Percentiles rank a stretch among this genome's conserved stretches.
Evolutionary conservation across 2,329 filamentous ascomycete species (phyloP).

Genomic region (Penicillium sclerotigenum): DNA sequence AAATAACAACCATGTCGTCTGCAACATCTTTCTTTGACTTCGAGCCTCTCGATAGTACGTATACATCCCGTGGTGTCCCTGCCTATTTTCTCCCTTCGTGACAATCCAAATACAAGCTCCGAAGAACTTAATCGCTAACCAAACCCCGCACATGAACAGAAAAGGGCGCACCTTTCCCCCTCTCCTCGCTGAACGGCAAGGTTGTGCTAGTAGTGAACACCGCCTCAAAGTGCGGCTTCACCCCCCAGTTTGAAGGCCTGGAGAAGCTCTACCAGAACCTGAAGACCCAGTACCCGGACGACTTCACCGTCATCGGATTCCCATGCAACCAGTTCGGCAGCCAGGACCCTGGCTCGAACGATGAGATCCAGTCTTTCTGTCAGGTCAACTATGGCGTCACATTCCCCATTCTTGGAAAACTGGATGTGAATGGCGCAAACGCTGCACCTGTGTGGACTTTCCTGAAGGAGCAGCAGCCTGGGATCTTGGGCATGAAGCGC

Average conservation of each 20-base stretch:
- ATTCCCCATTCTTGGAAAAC: slow-evolving; percentile 89
- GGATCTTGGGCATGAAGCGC: slow-evolving; percentile 80
- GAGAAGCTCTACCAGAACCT: slow-evolving; percentile 84
- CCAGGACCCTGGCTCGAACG: slow-evolving; percentile 82
- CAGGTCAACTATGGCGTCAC: slow-evolving; percentile 90
- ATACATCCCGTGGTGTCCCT: background rate
- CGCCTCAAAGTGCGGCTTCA: slow-evolving; percentile 98
- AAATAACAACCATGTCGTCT: slow-evolving; percentile 50
- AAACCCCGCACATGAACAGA: slow-evolving; percentile 47
- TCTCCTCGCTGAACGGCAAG: slow-evolving; percentile 77
- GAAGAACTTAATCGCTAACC: slow-evolving; percentile 7
- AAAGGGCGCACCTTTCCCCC: slow-evolving; percentile 67
- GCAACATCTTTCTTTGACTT: slow-evolving; percentile 60
- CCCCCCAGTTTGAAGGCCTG: slow-evolving; percentile 86
- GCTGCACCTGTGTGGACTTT: slow-evolving; percentile 78
- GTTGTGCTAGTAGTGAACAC: slow-evolving; percentile 97
- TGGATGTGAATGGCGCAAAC: slow-evolving; percentile 85
- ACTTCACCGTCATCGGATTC: slow-evolving; percentile 89
- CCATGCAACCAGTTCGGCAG: slow-evolving; percentile 96
- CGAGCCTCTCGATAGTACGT: slow-evolving; percentile 56
- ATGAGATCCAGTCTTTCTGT: slow-evolving; percentile 81
- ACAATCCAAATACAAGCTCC: background rate
- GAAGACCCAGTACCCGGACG: slow-evolving; percentile 64
- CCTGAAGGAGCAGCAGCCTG: slow-evolving; percentile 69
- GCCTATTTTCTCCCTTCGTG: background rate